A percentile compares a stretch with the other conserved stretches of the same genome.
phyloP scores from a whole-genome alignment of 331 rosid species.

The Rosa hybrid region DNA sequence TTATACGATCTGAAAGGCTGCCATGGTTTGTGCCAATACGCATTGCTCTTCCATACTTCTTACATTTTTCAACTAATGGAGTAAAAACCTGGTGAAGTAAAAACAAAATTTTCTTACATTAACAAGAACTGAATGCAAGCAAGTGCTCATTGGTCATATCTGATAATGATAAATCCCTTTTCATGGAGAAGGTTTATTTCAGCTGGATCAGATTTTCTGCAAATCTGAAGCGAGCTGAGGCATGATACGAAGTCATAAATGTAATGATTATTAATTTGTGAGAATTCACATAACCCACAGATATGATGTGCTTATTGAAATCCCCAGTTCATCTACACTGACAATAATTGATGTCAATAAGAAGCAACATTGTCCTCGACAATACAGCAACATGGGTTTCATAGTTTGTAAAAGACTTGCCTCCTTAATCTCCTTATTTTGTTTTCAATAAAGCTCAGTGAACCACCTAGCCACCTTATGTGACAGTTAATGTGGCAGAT shows the following conservation, averaged over 20 bases:
- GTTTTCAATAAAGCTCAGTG: not conserved
- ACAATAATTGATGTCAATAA: not conserved
- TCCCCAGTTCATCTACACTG: not conserved
- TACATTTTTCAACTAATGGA: slow-evolving; percentile 96
- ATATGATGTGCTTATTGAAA: not conserved
- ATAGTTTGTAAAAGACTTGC: not conserved
- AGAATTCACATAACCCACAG: not conserved
- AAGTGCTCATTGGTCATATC: not conserved
- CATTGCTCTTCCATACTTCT: slow-evolving; percentile 98
- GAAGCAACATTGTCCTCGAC: not conserved
- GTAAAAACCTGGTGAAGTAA: slow-evolving; percentile 63
- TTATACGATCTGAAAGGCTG: slow-evolving; percentile 98
- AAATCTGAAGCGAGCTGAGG: not conserved
- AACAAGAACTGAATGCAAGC: not conserved
- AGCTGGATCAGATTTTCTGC: slow-evolving; percentile 5
- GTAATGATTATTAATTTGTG: not conserved
- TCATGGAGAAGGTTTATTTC: not conserved
- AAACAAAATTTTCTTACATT: not conserved
- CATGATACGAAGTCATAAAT: not conserved
- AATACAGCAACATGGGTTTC: not conserved
- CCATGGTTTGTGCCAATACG: slow-evolving; percentile 99
- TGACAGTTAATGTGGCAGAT: not conserved
- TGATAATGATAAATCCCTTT: not conserved
- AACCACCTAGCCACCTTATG: not conserved
- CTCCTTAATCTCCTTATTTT: not conserved